Evolutionary conservation across 2,329 filamentous ascomycete species (phyloP).

Genomic region (Trichoderma gracile): DNA sequence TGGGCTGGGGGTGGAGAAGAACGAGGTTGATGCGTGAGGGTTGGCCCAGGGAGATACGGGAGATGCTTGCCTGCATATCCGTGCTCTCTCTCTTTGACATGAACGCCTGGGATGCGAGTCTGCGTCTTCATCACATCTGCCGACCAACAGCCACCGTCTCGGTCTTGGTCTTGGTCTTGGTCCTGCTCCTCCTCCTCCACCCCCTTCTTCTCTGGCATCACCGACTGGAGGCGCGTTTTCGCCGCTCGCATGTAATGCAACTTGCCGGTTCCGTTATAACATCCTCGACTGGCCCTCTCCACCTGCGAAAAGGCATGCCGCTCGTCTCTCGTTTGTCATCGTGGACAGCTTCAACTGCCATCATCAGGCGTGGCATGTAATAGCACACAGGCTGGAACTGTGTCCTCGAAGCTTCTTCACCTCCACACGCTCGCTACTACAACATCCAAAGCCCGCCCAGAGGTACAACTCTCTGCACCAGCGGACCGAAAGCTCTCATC

Average conservation of each 20-base stretch:
- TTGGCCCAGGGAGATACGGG: not conserved
- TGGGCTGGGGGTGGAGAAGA: too few species aligned
- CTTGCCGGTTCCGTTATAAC: not conserved
- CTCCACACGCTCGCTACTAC: constrained; percentile 14
- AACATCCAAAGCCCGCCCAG: not conserved
- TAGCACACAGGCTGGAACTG: constrained; percentile 15
- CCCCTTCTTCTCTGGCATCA: constrained; percentile 9
- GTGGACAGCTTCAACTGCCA: not conserved
- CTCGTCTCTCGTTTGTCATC: constrained; percentile 3
- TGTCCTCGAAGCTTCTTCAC: constrained; percentile 9
- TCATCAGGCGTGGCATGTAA: constrained; percentile 17
- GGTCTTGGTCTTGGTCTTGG: not conserved
- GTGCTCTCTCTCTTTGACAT: not conserved
- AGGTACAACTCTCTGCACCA: too few species aligned
- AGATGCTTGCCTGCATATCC: not conserved
- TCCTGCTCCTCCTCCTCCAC: not conserved
- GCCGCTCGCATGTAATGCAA: too few species aligned
- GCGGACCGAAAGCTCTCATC: not conserved
- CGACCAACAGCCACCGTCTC: constrained; percentile 8
- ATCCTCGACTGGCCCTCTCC: constrained; percentile 12
- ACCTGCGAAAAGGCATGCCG: not conserved
- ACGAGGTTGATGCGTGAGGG: not conserved
- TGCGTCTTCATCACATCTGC: constrained; percentile 24
- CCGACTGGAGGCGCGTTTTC: too few species aligned
- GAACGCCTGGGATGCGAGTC: constrained; percentile 14